Base-by-base conservation (phyloP, 805 yeast genomes). In the Lipomyces orientalis region DNA sequence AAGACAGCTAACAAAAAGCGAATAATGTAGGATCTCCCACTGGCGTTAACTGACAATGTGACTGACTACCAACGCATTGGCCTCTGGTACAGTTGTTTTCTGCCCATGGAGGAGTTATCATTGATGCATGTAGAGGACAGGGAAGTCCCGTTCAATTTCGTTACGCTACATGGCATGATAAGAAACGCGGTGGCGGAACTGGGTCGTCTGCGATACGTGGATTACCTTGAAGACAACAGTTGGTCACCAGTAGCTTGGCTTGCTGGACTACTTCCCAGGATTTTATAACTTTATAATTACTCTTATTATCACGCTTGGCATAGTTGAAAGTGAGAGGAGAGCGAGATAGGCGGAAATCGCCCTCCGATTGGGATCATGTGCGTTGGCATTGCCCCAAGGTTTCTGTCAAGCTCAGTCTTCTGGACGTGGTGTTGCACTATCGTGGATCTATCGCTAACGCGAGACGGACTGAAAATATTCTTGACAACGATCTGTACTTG, bases 51-150 rank as follows among this genome's bases (percentile, higher is more conserved):
- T 49, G 54, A 10, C 54, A 22, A 49, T 14, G 19, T 49, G 25
- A 49, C 25, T 49, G 54, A 49, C 54, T 22, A n/a, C 54, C 54
- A 49, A 49, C 12, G 29, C 14, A 49, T 49, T 22, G 54, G 54
- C 4, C 54, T 49, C 25, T 19, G 54, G 25, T 49, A 49, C 54
- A 49, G 54, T 49, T 19, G 22, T 10, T 49, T 49, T 49, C 29
- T 49, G 54, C 54, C 54, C 12, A 22, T 49, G 25, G 25, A 49
- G 54, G 54, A 49, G 19, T 19, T 49, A 22, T 19, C 54, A n/a
- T 49, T 49, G 29, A 49, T 49, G 54, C 25, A n/a, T n/a, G 8
- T 49, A 22, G 54, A 49, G 54, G 54, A 49, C 29, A 49, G 25
- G 54, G 54, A 49, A n/a, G 54, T 49, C 29, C 3, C 22, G 2